Evolutionary conservation across 2,329 filamentous ascomycete species (phyloP).

Genomic region (Nemania sp.): DNA sequence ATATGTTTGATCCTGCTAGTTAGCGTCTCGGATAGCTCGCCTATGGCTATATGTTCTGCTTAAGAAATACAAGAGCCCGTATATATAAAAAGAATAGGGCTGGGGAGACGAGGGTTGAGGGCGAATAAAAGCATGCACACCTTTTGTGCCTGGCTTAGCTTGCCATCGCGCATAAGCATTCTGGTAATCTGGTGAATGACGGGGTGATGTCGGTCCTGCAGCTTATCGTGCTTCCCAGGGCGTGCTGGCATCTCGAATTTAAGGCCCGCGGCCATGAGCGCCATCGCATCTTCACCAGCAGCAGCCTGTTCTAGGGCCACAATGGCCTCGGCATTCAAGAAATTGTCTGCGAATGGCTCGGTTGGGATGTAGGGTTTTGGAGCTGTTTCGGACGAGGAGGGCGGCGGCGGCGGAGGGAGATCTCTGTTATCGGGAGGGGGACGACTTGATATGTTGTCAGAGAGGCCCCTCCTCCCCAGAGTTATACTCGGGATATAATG

Average conservation of each 20-base stretch:
- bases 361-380: conserved; percentile 31
- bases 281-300: conserved; percentile 43
- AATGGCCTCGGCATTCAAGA: conserved; percentile 47
- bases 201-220: conserved; percentile 87
- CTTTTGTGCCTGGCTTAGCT: conserved; percentile 88
- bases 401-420: conserved; percentile 23
- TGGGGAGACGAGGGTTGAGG: neutral
- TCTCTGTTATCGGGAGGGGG: conserved; percentile 29
- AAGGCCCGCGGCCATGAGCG: conserved; percentile 65
- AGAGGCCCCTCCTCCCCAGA: conserved; percentile 42
- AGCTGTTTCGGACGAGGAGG: conserved; percentile 17
- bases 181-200: conserved; percentile 89
- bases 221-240: conserved; percentile 64
- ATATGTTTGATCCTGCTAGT: neutral
- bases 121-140: conserved; percentile 58
- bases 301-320: conserved; percentile 48
- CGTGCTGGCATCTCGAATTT: conserved; percentile 81
- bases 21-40: neutral
- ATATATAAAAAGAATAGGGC: neutral
- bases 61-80: neutral
- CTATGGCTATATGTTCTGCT: neutral
- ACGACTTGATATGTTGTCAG: conserved; percentile 39
- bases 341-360: conserved; percentile 49
- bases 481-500: neutral
- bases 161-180: conserved; percentile 90